These are phyloP conservation scores for Solanum paucissectum DNA, from an alignment of 257 asterid genomes.

Conservation along the genomic window DNA sequence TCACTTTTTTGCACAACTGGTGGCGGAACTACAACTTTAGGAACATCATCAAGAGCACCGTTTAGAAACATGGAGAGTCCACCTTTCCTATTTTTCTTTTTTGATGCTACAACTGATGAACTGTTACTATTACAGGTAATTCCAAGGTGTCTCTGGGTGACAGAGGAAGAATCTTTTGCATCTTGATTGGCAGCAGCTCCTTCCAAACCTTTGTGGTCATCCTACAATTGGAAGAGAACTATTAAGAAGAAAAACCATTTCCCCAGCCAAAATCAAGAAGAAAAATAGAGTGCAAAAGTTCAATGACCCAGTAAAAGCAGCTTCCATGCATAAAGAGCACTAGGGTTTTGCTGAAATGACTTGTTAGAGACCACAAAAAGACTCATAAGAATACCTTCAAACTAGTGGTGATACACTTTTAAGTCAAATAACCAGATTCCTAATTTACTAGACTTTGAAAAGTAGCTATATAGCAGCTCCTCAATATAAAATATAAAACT, in stretches of 20 bases:
- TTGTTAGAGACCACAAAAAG: not conserved
- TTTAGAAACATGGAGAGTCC: conserved; percentile 92
- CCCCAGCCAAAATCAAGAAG: not conserved
- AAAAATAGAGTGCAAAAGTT: not conserved
- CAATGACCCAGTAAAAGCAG: not conserved
- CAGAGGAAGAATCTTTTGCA: conserved; percentile 16
- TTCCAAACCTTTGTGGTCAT: conserved; percentile 28
- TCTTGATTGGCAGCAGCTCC: conserved; percentile 14
- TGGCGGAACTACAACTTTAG: conserved; percentile 38
- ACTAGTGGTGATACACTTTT: not conserved
- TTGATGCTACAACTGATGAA: conserved; percentile 32
- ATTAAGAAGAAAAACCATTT: not conserved
- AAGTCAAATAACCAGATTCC: not conserved
- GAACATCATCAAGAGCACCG: conserved; percentile 84
- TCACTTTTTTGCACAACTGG: conserved; percentile 46
- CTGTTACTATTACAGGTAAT: conserved; percentile 13
- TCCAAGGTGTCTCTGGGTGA: conserved; percentile 21
- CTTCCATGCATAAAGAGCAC: not conserved
- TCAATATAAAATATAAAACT: not conserved
- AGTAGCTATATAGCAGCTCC: not conserved
- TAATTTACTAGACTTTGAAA: not conserved
- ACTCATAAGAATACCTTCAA: not conserved
- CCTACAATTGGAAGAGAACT: not conserved
- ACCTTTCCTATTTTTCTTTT: conserved; percentile 85
- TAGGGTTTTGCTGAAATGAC: not conserved